phyloP scores from a whole-genome alignment of 768 basidiomycete genomes.

The Sarcodon aspratus region DNA sequence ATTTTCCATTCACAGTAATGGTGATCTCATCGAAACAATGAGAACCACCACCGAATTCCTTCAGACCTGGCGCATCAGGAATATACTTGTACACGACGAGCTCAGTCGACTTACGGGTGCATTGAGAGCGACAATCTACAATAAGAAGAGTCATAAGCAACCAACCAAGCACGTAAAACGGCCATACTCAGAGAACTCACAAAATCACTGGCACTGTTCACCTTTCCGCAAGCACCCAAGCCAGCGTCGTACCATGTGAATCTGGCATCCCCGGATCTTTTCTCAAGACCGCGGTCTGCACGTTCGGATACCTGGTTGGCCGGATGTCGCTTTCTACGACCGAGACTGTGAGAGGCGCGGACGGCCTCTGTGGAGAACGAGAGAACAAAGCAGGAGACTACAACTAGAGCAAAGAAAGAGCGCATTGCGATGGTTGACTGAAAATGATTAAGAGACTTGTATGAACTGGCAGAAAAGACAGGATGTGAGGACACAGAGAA shows the following conservation, averaged over 20 bases:
- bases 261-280: constrained; percentile 8
- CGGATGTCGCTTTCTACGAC: too few species aligned
- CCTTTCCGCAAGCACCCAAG: constrained; percentile 11
- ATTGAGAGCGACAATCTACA: constrained; percentile 42
- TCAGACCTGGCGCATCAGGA: constrained; percentile 4
- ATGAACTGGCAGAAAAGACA: too few species aligned
- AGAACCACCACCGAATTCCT: constrained; percentile 45
- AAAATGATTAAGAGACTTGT: too few species aligned
- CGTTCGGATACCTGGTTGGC: too few species aligned
- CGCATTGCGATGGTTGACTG: too few species aligned
- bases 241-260: constrained; percentile 14
- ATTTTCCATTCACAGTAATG: constrained; percentile 48
- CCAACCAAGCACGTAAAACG: background rate
- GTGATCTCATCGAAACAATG: constrained; percentile 53
- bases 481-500: too few species aligned
- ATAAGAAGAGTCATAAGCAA: background rate
- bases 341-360: too few species aligned
- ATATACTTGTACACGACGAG: background rate
- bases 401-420: too few species aligned
- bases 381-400: too few species aligned
- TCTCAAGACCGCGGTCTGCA: background rate
- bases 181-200: constrained; percentile 3
- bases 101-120: constrained; percentile 10
- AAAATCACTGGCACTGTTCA: constrained; percentile 7
- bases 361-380: too few species aligned